Conservation (phyloP, 31 red algal species). For the Odonthalia washingtoniensis region DNA sequence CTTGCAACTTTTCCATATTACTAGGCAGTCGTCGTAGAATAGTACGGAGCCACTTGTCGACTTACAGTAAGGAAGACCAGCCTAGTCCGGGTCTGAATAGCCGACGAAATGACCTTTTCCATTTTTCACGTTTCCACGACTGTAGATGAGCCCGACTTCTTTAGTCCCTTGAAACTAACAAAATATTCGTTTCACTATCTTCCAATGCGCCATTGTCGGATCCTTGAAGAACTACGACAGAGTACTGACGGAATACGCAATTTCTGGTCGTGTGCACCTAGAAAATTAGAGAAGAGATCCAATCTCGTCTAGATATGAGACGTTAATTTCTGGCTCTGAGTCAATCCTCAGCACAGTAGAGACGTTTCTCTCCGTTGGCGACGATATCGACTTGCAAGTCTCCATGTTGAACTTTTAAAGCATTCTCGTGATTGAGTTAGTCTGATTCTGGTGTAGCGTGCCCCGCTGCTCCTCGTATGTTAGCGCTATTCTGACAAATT, state of each 20-base stretch:
- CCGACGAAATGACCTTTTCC: not conserved
- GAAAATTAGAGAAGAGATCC: constrained; percentile 6
- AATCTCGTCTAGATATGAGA: constrained; percentile 29
- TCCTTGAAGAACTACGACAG: not conserved
- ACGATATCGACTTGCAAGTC: constrained; percentile 6
- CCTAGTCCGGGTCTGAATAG: not conserved
- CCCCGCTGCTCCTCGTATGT: not conserved
- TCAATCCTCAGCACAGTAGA: not conserved
- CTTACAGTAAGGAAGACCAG: not conserved
- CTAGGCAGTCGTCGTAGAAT: constrained; percentile 21
- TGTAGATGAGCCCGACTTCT: not conserved
- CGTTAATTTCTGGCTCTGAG: not conserved
- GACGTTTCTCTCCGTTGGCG: constrained; percentile 27
- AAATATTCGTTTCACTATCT: constrained; percentile 26
- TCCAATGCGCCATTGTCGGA: constrained; percentile 2
- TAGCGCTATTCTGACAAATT: constrained; percentile 30
- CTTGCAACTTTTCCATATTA: constrained; percentile 29
- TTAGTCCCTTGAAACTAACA: constrained; percentile 31
- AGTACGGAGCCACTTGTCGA: constrained; percentile 20
- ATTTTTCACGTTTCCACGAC: not conserved
- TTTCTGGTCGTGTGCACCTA: not conserved
- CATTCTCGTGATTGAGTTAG: not conserved
- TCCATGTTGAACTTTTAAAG: constrained; percentile 33
- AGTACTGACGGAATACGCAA: constrained; percentile 6
- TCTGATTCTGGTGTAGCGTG: not conserved